Evolutionary conservation across 169 alveolate species (phyloP).

Genomic region (Eimeria necatrix): DNA sequence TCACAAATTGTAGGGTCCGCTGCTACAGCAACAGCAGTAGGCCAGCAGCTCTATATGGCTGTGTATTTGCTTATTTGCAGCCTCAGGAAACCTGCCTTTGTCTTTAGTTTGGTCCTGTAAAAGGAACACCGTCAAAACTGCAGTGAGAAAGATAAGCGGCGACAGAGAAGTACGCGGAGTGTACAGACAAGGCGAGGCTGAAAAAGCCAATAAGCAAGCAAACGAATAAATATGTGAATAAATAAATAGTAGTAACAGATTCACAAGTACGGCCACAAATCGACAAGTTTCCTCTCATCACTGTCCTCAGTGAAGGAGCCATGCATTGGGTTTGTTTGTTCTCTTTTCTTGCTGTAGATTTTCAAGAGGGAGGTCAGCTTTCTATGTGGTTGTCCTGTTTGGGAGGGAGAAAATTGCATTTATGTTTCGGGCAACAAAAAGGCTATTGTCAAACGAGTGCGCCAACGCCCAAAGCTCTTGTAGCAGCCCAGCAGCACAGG

Average conservation of each 20-base stretch:
- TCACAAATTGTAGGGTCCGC: not conserved
- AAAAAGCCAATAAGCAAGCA: not conserved
- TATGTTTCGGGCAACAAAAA: slow-evolving; percentile 5
- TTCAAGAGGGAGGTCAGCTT: not conserved
- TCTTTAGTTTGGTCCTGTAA: not conserved
- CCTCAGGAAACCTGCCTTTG: not conserved
- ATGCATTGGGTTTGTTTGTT: not conserved
- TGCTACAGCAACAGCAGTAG: not conserved
- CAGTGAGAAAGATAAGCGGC: not conserved
- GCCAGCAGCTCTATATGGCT: not conserved
- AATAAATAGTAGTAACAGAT: too few species aligned
- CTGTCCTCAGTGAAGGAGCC: not conserved
- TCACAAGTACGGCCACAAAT: too few species aligned
- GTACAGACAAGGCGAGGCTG: not conserved
- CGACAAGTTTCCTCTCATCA: too few species aligned
- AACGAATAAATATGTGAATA: too few species aligned
- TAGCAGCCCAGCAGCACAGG: not conserved
- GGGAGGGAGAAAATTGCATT: slow-evolving; percentile 10
- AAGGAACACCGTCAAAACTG: not conserved
- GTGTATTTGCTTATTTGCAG: not conserved
- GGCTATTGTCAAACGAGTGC: not conserved
- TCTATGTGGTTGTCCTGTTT: not conserved
- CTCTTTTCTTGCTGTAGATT: not conserved
- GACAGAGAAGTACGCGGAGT: not conserved
- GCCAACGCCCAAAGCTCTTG: not conserved